Conservation (phyloP, 202 grass and related monocot species). For the Panicum hallii region DNA sequence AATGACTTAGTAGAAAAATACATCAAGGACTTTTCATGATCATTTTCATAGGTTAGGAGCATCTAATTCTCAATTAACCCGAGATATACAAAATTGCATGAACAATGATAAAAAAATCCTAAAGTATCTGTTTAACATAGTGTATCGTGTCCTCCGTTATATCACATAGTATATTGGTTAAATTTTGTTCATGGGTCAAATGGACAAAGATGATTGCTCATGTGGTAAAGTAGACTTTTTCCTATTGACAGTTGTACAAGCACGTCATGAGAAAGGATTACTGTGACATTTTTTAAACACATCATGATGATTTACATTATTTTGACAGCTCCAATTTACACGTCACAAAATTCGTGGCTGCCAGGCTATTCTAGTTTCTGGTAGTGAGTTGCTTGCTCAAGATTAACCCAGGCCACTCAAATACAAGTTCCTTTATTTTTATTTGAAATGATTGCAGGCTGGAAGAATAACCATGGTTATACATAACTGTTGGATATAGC, state of each 20-base stretch:
- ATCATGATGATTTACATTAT: neutral
- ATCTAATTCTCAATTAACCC: neutral
- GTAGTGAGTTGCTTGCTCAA: neutral
- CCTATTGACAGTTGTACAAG: neutral
- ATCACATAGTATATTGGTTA: no score
- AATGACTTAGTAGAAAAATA: no score
- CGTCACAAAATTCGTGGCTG: neutral
- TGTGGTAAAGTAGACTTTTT: neutral
- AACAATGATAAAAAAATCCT: neutral
- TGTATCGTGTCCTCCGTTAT: no score
- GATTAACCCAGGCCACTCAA: constrained; percentile 25
- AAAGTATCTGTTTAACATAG: no score
- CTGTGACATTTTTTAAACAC: neutral
- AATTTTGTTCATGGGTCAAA: neutral
- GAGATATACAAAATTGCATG: neutral
- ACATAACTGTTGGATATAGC: neutral
- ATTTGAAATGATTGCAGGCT: neutral
- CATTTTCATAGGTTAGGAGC: neutral
- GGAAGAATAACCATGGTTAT: neutral
- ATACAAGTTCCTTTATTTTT: no score
- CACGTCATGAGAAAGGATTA: neutral
- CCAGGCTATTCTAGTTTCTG: neutral
- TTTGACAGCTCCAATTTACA: constrained; percentile 2
- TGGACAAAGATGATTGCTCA: no score
- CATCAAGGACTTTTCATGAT: neutral